A percentile compares a stretch with the other conserved stretches of the same genome.
Evolutionary conservation across 1,139 yeast species (phyloP).

Genomic region (Yamadazyma atmosphaerica): DNA sequence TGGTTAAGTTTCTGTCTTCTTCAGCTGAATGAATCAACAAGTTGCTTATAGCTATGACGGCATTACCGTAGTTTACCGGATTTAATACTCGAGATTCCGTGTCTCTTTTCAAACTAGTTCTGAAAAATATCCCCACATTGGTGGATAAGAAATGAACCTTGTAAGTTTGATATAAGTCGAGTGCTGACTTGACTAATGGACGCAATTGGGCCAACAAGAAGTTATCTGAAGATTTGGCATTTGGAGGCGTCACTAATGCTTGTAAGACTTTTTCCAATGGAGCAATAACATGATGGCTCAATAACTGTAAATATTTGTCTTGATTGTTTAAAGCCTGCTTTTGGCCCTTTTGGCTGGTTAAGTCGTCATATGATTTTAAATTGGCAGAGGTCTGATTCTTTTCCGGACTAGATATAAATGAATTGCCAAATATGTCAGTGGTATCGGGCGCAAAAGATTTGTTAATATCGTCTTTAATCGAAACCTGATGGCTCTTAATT

Average conservation of each 20-base stretch:
- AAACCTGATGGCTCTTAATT: slow-evolving; percentile 21
- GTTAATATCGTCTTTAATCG: slow-evolving; percentile 16
- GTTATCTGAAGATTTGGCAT: slow-evolving; percentile 3
- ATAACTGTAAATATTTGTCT: slow-evolving; percentile 8
- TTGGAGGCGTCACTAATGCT: slow-evolving; percentile 3
- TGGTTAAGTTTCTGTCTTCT: slow-evolving; percentile 59
- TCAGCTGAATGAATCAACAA: slow-evolving; percentile 60
- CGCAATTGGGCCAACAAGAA: slow-evolving; percentile 6
- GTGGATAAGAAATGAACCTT: slow-evolving; percentile 25
- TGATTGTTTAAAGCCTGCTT: not conserved
- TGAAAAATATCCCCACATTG: slow-evolving; percentile 45
- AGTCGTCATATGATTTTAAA: slow-evolving; percentile 14
- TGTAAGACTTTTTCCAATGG: slow-evolving; percentile 8
- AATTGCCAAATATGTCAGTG: slow-evolving; percentile 35
- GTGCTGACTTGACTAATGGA: slow-evolving; percentile 8
- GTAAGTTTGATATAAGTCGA: slow-evolving; percentile 13
- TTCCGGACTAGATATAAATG: slow-evolving; percentile 16
- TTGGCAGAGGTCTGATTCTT: slow-evolving; percentile 1
- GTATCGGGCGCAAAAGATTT: slow-evolving; percentile 14
- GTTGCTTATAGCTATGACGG: slow-evolving; percentile 61
- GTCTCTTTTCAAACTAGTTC: slow-evolving; percentile 51
- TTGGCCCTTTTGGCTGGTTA: slow-evolving; percentile 7
- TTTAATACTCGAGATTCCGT: slow-evolving; percentile 60
- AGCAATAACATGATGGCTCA: slow-evolving; percentile 6
- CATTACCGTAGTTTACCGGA: slow-evolving; percentile 61